Evolutionary conservation across 495 filamentous ascomycete species (phyloP), one percentile per base, ranked within the genome.

Genomic region (Penicillium paradoxum): DNA sequence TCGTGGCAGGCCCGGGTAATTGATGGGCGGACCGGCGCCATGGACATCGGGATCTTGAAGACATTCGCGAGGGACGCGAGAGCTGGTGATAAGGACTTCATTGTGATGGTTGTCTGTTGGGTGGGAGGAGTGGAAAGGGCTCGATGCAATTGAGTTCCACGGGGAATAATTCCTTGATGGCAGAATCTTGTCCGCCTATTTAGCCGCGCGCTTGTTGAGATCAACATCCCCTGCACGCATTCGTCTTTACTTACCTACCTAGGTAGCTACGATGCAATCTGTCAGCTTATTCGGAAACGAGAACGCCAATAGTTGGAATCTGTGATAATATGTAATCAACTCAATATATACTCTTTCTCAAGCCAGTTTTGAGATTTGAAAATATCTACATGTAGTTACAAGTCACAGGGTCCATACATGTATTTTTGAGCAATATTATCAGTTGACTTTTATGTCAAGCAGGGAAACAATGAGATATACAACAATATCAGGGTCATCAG

Each of bases 21-120:
- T 18, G 63, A 59, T 21, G 72, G 70, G 43, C 70, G 65, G 24
- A 59, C 42, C 1, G 63, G 55, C 24, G 64, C 57, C 45, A 68
- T 55, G 9, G 67, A 66, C 54, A 73, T 64, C 14, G 72, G 72
- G 32, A 76, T 73, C 45, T 58, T 60, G 61, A 78, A 73, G 43
- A 72, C 71, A 51, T 67, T 74, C 51, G 73, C 74, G 46, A 80
- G 69, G 1, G 69, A 74, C 49, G 69, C 64, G 55, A 78, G 70
- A 8, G 70, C 58, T 1, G 75, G 71, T 22, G 72, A 76, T 58
- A 73, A 65, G 14, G 71, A 60, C 44, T 64, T 66, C 71, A 73
- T 76, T 51, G 44, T 67, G 57, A 32, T 57, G 58, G 51, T 51
- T 47, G 32, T 58, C 38, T 53, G 48, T 55, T 47, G 45, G 55